Percentiles rank a stretch among this genome's conserved stretches.
These are phyloP conservation scores for Daldinia sp. DNA, from an alignment of 2,329 filamentous ascomycete species.

Conservation along the genomic window DNA sequence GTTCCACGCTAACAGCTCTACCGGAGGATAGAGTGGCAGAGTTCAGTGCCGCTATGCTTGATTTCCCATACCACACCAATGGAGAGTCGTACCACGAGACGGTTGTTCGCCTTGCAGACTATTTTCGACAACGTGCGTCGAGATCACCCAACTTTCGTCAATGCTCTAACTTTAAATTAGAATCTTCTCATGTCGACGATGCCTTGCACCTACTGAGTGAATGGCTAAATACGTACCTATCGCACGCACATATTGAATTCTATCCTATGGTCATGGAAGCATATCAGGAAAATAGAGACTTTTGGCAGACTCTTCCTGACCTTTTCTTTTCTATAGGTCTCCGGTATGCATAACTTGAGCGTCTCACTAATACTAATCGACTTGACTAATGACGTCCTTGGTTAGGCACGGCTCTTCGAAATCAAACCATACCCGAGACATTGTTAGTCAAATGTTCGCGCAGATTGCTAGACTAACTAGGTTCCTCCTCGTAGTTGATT, in stretches of 20 bases:
- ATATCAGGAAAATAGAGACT: slow-evolving; percentile 58
- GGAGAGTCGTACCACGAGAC: slow-evolving; percentile 49
- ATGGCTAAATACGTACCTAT: slow-evolving; percentile 66
- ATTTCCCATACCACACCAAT: slow-evolving; percentile 50
- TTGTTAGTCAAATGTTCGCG: slow-evolving; percentile 52
- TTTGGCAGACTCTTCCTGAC: slow-evolving; percentile 67
- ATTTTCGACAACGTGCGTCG: slow-evolving; percentile 49
- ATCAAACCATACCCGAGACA: slow-evolving; percentile 47
- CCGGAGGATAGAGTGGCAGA: slow-evolving; percentile 31
- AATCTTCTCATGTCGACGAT: slow-evolving; percentile 58
- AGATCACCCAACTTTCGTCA: slow-evolving; percentile 25
- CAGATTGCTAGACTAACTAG: slow-evolving; percentile 64
- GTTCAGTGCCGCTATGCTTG: slow-evolving; percentile 43
- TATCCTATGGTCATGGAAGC: slow-evolving; percentile 57
- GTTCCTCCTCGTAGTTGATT: slow-evolving; percentile 65
- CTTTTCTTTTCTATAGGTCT: slow-evolving; percentile 59
- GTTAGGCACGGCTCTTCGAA: slow-evolving; percentile 46
- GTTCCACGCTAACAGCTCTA: slow-evolving; percentile 46
- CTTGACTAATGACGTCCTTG: slow-evolving; percentile 27
- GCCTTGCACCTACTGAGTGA: slow-evolving; percentile 59
- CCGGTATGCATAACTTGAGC: slow-evolving; percentile 55
- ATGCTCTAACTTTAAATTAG: slow-evolving; percentile 53
- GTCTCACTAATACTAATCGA: slow-evolving; percentile 5
- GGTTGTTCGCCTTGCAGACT: slow-evolving; percentile 45
- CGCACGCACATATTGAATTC: slow-evolving; percentile 54